Conservation (phyloP, 805 yeast species). For the Ogataea thermomethanolica region DNA sequence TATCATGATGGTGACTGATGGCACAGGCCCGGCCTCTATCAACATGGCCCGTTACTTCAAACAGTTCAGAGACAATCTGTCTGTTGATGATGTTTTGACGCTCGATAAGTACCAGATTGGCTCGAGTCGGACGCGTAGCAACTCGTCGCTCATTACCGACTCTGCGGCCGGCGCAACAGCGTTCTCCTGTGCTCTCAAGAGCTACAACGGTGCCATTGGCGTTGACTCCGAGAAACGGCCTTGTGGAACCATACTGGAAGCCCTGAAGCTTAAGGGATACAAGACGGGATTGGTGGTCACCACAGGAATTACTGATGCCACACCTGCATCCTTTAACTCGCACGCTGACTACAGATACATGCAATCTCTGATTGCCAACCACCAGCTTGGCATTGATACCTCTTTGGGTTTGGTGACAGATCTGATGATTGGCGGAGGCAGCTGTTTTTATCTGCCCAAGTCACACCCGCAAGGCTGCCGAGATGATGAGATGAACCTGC, state of each 20-base stretch:
- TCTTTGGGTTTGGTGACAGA: slow-evolving; percentile 79
- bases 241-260: slow-evolving; percentile 86
- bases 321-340: slow-evolving; percentile 86
- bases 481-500: slow-evolving; percentile 62
- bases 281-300: slow-evolving; percentile 89
- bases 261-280: slow-evolving; percentile 77
- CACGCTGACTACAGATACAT: slow-evolving; percentile 74
- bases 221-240: slow-evolving; percentile 67
- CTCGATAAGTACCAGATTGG: slow-evolving; percentile 76
- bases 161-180: slow-evolving; percentile 98
- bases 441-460: slow-evolving; percentile 71
- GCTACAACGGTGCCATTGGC: slow-evolving; percentile 91
- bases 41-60: slow-evolving; percentile 74
- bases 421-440: slow-evolving; percentile 87
- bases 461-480: slow-evolving; percentile 59
- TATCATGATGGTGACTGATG: slow-evolving; percentile 87
- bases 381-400: slow-evolving; percentile 71
- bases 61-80: slow-evolving; percentile 55
- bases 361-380: slow-evolving; percentile 84
- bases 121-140: slow-evolving; percentile 78
- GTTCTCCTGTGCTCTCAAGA: slow-evolving; percentile 76
- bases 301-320: slow-evolving; percentile 89
- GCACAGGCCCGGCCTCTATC: slow-evolving; percentile 91
- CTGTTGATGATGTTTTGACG: slow-evolving; percentile 51
- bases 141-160: slow-evolving; percentile 77